Evolutionary conservation across 192 early-diverging fungal species (phyloP).

Genomic region (Phlyctochytrium planicorne): DNA sequence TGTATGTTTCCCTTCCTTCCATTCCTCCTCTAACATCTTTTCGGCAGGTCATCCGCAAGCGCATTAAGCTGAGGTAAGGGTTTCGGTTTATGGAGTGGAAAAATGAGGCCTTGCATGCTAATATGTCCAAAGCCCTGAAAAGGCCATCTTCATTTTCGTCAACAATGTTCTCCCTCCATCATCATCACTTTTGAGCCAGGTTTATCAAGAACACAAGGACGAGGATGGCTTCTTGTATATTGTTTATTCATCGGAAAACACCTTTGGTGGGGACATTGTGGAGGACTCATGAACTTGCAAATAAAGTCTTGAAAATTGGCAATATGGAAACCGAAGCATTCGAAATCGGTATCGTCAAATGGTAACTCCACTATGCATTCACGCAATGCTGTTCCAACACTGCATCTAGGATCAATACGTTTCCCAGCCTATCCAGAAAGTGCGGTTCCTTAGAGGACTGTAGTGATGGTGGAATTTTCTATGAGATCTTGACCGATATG

Average conservation of each 20-base stretch:
- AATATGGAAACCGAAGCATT: no score
- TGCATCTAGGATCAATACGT: slow-evolving; percentile 67
- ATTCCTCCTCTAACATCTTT: not conserved
- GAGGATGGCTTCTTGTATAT: slow-evolving; percentile 93
- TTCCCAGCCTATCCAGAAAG: slow-evolving; percentile 48
- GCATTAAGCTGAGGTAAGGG: slow-evolving; percentile 75
- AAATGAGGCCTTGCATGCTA: not conserved
- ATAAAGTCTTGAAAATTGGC: no score
- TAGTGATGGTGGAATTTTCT: slow-evolving; percentile 73
- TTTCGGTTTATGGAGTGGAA: not conserved
- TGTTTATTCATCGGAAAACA: slow-evolving; percentile 21
- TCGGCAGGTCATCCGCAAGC: slow-evolving; percentile 75
- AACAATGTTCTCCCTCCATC: slow-evolving; percentile 94
- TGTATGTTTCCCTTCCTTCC: slow-evolving; percentile 33
- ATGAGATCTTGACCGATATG: slow-evolving; percentile 83
- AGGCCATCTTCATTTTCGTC: slow-evolving; percentile 99
- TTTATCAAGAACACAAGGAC: slow-evolving; percentile 98
- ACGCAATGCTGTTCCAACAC: no score
- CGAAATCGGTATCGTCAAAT: no score
- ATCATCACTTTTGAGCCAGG: slow-evolving; percentile 85
- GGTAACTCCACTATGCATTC: no score
- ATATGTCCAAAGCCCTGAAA: slow-evolving; percentile 81
- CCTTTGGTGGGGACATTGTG: no score
- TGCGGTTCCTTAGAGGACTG: slow-evolving; percentile 63
- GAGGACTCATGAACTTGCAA: no score